Base-by-base conservation (phyloP, 148 eudicot genomes). In the Pharnaceum exiguum region DNA sequence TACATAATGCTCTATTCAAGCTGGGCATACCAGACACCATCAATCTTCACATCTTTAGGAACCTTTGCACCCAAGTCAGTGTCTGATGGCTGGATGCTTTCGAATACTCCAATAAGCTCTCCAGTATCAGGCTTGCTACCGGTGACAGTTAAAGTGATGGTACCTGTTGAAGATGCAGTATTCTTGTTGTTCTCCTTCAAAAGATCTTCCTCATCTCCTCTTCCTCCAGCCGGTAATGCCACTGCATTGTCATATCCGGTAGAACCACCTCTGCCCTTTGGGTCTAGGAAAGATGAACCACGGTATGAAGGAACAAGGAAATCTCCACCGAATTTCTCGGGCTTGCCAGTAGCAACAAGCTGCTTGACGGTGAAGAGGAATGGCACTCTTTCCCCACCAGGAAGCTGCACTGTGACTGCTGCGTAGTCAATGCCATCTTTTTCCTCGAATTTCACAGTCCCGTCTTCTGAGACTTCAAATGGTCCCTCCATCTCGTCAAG, bases 381-480 rank as follows among this genome's bases (percentile, higher is more conserved):
- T 0, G 99, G 99, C 25, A 94, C 99, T 0, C 99, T 89, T 69
- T 94, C 96, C 12, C 99, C 99, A 0, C 99, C 99, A 0, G 99
- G 99, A 9, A 94, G 85, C 65, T 94, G 99, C 10, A 94, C 99
- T 0, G 99, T 94, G 55, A 94, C 99, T 7, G 99, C 99, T 0
- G 99, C 99, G 19, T 89, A 94, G 73, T 94, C 99, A 43, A 94
- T 94, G 7, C 99, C 99, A 22, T 94, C 96, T 64, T 94, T 94
- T 75, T 94, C 99, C 91, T 83, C 96, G 5, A 94, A 94, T 62
- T 89, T 94, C 23, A 94, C 65, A 0, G 74, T 69, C 13, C 99
- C 96, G 38, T 94, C 96, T 0, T 82, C 25, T 5, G 82, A 70
- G 24, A 94, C 96, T 37, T 86, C 96, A 17, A 94, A 89, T 32